phyloP scores from a whole-genome alignment of 1,284 basidiomycete species.

The Puccinia horiana region DNA sequence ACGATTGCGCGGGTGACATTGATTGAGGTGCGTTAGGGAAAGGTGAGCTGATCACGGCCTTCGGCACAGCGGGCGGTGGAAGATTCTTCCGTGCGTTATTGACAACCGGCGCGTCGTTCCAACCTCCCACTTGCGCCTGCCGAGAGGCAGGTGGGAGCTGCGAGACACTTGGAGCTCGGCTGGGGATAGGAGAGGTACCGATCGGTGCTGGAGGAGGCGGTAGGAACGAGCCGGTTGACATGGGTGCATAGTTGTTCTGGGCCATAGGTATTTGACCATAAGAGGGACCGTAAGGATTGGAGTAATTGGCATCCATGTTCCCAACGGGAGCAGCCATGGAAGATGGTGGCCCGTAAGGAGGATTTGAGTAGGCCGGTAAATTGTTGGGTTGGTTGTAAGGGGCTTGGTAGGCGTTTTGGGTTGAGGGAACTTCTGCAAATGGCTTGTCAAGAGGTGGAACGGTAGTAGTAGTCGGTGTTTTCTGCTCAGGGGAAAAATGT shows the following conservation, averaged over 20 bases:
- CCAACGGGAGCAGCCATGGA: conserved; percentile 10
- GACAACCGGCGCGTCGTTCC: conserved; percentile 48
- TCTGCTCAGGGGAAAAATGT: conserved; percentile 51
- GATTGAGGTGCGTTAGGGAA: conserved; percentile 50
- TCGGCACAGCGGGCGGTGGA: conserved; percentile 26
- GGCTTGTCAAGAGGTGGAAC: conserved; percentile 44
- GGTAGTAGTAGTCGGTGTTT: conserved; percentile 50
- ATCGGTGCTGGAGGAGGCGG: conserved; percentile 57
- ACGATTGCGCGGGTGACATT: conserved; percentile 51
- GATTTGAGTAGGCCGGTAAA: conserved; percentile 21
- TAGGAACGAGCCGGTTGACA: conserved; percentile 44
- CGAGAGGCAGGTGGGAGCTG: conserved; percentile 54
- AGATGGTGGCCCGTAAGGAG: conserved; percentile 26
- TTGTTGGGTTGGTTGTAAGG: conserved; percentile 18
- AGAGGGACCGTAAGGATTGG: conserved; percentile 57
- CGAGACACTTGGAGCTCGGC: conserved; percentile 52
- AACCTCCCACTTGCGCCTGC: conserved; percentile 53
- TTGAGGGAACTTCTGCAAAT: conserved; percentile 19
- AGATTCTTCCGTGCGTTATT: conserved; percentile 32
- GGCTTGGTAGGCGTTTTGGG: conserved; percentile 28
- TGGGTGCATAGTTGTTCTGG: conserved; percentile 55
- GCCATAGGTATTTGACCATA: conserved; percentile 81
- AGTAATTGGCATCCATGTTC: conserved; percentile 44
- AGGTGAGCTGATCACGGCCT: conserved; percentile 49
- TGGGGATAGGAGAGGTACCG: conserved; percentile 50